Evolutionary conservation across 2,329 filamentous ascomycete species (phyloP), one percentile per base, ranked within the genome.

Genomic region (Dendryphion nanum): DNA sequence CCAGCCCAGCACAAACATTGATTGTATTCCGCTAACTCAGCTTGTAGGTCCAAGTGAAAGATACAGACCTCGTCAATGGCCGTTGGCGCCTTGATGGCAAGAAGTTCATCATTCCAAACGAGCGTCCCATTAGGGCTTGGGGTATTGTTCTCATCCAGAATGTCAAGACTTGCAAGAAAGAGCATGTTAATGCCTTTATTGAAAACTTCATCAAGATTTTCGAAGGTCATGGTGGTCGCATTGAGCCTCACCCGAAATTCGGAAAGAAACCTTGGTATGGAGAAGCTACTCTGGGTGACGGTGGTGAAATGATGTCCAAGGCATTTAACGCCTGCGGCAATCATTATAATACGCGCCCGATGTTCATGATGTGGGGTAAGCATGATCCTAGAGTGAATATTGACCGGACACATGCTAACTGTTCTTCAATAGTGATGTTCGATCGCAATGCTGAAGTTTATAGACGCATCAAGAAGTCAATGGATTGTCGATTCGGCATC

Each of bases 31-130:
- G n/a, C n/a, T n/a, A n/a, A n/a, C n/a, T n/a, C n/a, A n/a, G n/a
- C n/a, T n/a, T n/a, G n/a, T n/a, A n/a, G n/a, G n/a, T 47, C 3
- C 53, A 51, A 6, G 48, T 66, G 35, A 46, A 47, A 24, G 40
- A 52, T 3, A 30, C 38, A 5, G 60, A 66, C 29, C 76, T 79
- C 15, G 78, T 76, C 14, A 65, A 68, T 19, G 93, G 91, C 21
- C 83, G 89, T 17, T 98, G 93, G 93, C 87, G 95, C 61, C 73
- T 97, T 8, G 82, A 88, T 28, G 82, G 82, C 19, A 89, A 88
- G 66, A 83, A 85, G 62, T 96, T 96, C 61, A 73, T 83, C 10
- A 68, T 72, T 35, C 66, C 77, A 3, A 93, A 95, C 57, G 50
- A 70, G 1, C 49, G 47, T 4, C 75, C 79, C 0, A 73, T 97